Percentiles rank a stretch among this genome's conserved stretches.
These are phyloP conservation scores for Epipyxis sp. DNA, from an alignment of 108 stramenopile species.

Conservation along the genomic window DNA sequence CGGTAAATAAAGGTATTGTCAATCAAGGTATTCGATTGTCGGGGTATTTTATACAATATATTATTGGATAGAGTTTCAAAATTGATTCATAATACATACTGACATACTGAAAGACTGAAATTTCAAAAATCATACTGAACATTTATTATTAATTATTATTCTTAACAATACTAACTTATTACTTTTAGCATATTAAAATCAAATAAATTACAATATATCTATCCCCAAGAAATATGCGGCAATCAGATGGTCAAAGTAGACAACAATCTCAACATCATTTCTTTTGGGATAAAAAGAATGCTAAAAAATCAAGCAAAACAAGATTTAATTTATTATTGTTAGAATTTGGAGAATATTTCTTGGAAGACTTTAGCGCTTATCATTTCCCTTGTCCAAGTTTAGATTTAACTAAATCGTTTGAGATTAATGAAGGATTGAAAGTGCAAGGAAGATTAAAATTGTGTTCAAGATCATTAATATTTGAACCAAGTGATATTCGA, in stretches of 20 bases:
- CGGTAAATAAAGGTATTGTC: too few relatives aligned
- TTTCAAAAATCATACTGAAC: too few relatives aligned
- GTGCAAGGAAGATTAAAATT: slow-evolving; percentile 54
- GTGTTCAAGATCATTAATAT: slow-evolving; percentile 53
- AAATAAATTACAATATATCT: neutral
- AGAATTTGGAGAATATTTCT: slow-evolving; percentile 54
- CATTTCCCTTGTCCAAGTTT: slow-evolving; percentile 28
- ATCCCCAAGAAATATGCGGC: too few relatives aligned
- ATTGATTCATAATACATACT: too few relatives aligned
- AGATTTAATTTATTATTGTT: slow-evolving; percentile 57
- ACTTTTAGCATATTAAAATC: neutral
- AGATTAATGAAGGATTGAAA: slow-evolving; percentile 18
- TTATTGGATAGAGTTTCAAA: too few relatives aligned
- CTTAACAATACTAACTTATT: too few relatives aligned
- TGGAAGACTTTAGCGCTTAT: slow-evolving; percentile 49
- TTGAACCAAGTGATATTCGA: slow-evolving; percentile 52
- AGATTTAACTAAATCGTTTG: neutral
- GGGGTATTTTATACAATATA: too few relatives aligned
- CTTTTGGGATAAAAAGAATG: slow-evolving; percentile 10
- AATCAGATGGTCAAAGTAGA: too few relatives aligned
- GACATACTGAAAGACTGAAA: too few relatives aligned
- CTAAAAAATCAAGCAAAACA: neutral
- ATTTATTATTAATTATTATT: too few relatives aligned
- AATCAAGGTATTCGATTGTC: too few relatives aligned
- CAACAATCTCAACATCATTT: slow-evolving; percentile 1